Evolutionary conservation across 176 grass and related monocot species (phyloP), one percentile per base, ranked within the genome.

Genomic region (Cenchrus purpureus): DNA sequence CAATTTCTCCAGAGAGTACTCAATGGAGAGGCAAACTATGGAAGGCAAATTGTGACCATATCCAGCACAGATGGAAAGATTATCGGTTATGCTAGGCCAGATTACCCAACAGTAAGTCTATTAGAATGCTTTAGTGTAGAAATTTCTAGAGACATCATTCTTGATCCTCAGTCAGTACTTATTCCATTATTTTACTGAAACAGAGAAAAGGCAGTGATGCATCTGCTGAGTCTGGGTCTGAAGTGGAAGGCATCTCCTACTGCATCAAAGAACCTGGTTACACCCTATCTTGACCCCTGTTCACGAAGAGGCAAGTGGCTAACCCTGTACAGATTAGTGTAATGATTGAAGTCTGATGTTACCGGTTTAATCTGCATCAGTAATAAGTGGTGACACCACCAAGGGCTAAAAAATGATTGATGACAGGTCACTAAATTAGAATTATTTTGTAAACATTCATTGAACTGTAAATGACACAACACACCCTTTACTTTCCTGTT

Each of bases 121-220:
- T 89, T 82, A 80, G 32, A 76, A 58, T 70, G 34, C 50, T 68
- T 86, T 55, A 12, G 22, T 59, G 45, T 80, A 28, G 3, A 81
- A 46, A 84, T 75, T 80, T 84, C 31, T 78, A 70, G 65, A 85
- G 73, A 55, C 51, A 43, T 71, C 15, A 71, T 66, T 22, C 78
- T 81, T 19, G 0, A 53, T 65, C 45, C 50, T 88, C 52, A 61
- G 64, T 84, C 34, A 73, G 57, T 89, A 69, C 52, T 75, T 70
- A 83, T 75, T 76, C 50, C 19, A 48, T 77, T 79, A 25, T 82
- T 71, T 66, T 85, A 65, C 63, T 86, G 76, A 61, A 94, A 40
- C 88, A 99, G 97, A 92, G 85, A 91, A 99, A 94, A 92, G 88
- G 91, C 48, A 96, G 97, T 73, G 97, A 96, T 87, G 89, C 87